Conservation (phyloP, 352 stramenopile genomes). For the Phytophthora hybrid region DNA sequence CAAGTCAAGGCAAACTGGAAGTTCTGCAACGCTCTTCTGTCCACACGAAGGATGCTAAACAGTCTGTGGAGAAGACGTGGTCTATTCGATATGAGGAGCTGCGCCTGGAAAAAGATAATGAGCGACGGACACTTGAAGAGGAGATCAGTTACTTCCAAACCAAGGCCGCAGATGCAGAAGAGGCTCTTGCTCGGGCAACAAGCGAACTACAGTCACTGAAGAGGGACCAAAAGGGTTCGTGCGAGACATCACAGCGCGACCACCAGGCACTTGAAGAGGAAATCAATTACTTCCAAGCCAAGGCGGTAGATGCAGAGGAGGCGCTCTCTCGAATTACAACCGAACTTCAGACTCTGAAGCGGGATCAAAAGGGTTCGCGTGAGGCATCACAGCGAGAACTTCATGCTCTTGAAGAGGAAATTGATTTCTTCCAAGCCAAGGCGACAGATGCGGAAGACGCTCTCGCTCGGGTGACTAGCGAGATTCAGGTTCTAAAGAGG, state of each 20-base stretch:
- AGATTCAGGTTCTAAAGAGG: conserved; percentile 44
- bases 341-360: conserved; percentile 45
- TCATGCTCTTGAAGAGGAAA: conserved; percentile 53
- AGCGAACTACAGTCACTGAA: conserved; percentile 44
- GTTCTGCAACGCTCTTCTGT: conserved; percentile 51
- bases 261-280: conserved; percentile 53
- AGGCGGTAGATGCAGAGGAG: conserved; percentile 42
- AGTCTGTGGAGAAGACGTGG: conserved; percentile 53
- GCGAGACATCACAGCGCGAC: conserved; percentile 18
- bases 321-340: conserved; percentile 40
- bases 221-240: conserved; percentile 28
- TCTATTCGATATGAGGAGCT: conserved; percentile 54
- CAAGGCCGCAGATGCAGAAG: conserved; percentile 42
- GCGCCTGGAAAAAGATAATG: conserved; percentile 50
- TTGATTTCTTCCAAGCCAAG: conserved; percentile 49
- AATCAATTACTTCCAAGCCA: conserved; percentile 48
- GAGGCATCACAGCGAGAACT: conserved; percentile 15
- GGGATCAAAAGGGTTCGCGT: conserved; percentile 26
- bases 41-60: conserved; percentile 55
- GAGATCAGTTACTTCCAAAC: conserved; percentile 49
- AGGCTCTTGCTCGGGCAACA: conserved; percentile 41
- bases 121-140: conserved; percentile 53
- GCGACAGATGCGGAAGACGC: conserved; percentile 42
- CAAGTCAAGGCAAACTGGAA: conserved; percentile 62
- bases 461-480: conserved; percentile 40